These are phyloP conservation scores for Penicillium polonicum DNA, from an alignment of 2,329 filamentous ascomycete species.

Conservation along the genomic window DNA sequence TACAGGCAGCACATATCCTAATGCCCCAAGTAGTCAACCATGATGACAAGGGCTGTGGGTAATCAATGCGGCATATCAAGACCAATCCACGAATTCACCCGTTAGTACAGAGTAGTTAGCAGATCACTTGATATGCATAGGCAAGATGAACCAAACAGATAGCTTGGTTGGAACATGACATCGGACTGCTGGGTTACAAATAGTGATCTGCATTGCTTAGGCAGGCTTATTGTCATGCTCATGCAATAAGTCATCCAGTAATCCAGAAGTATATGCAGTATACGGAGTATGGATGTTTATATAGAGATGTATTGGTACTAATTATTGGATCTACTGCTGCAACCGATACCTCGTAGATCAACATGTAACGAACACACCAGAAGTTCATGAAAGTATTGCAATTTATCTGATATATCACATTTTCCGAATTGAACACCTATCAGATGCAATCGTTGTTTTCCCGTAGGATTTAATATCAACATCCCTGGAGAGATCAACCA, in stretches of 20 bases:
- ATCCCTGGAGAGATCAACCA: background rate
- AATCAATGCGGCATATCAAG: background rate
- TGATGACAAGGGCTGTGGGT: background rate
- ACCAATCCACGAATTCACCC: background rate
- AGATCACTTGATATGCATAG: background rate
- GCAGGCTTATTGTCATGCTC: background rate
- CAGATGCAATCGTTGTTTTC: background rate
- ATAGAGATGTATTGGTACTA: background rate
- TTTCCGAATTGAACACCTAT: background rate
- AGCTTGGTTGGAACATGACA: background rate
- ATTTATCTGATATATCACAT: background rate
- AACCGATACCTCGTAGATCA: background rate
- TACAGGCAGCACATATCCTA: background rate
- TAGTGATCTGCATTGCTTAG: background rate
- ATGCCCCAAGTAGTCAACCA: background rate
- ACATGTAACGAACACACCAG: background rate
- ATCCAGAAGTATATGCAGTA: background rate
- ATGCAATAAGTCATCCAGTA: background rate
- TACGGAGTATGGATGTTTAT: background rate
- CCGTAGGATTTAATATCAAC: background rate
- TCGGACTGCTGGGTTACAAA: background rate
- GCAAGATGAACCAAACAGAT: background rate
- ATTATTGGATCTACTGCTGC: constrained; percentile 1
- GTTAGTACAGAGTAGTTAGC: background rate
- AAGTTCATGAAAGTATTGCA: background rate